Base-by-base conservation (phyloP, 2,329 filamentous ascomycete species). In the Fusarium metavorans region DNA sequence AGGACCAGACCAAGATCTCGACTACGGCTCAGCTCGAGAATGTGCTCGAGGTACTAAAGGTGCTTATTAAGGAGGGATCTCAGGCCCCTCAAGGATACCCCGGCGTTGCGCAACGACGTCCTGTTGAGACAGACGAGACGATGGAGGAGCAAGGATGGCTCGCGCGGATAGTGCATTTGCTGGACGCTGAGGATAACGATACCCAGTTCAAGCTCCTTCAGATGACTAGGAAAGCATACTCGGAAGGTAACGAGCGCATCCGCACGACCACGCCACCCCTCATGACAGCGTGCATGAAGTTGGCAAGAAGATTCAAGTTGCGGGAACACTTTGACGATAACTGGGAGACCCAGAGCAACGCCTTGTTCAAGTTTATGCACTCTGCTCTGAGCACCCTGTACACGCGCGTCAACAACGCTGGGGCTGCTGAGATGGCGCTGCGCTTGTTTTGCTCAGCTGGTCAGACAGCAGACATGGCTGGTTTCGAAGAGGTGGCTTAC, bases 71-170 rank as follows among this genome's bases (percentile, higher is more conserved):
- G 78, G 97, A 99, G 84, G 95, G 96, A 14, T 92, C 94, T 16
- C 95, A 97, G 79, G 87, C 92, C 64, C 91, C 94, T n/a, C 89
- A 91, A 56, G 94, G 94, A 34, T 98, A 98, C 78, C 92, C 95
- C 1, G 94, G 94, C 5, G 91, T 93, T 43, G 91, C 93, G 7
- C 94, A 96, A 80, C 89, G 94, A 73, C 92, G 95, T 71, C 90
- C 86, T 0, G 82, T 89, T 56, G 97, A 99, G 86, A 98, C 97
- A 1, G 97, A 99, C 72, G 97, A 99, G 85, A 98, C 96, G 0
- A 92, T 98, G 79, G 96, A 99, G 83, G 97, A 99, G 84, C 97
- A 99, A 86, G 97, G 97, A 61, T 98, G 95, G 95, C 88, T 99
- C 64, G 97, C 97, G 39, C 90, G 97, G 77, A 92, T 99, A 80